Percentiles rank a stretch among this genome's conserved stretches.
Conservation (phyloP, 2,329 filamentous ascomycete genomes). For the Xylaria digitata region DNA sequence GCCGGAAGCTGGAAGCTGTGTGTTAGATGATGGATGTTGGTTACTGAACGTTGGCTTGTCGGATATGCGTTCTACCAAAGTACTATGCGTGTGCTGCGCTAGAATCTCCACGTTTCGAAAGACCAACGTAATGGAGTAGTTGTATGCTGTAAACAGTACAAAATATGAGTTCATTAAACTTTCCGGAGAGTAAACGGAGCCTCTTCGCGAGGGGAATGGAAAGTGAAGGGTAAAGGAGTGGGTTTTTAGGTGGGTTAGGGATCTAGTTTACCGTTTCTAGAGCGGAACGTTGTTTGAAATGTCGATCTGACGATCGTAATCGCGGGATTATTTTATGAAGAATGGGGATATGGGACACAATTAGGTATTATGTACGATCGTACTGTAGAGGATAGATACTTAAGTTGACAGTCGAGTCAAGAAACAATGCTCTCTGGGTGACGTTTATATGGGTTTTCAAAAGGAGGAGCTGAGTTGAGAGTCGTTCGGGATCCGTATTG, state of each 20-base stretch:
- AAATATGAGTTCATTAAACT: slow-evolving; percentile 25
- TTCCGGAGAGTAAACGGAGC: slow-evolving; percentile 13
- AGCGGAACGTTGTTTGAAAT: slow-evolving; percentile 37
- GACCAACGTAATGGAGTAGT: slow-evolving; percentile 25
- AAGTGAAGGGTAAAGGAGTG: slow-evolving; percentile 21
- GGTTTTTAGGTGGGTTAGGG: slow-evolving; percentile 23
- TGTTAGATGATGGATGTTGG: not conserved
- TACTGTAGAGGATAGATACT: no score
- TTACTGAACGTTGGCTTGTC: not conserved
- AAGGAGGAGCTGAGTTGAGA: slow-evolving; percentile 3
- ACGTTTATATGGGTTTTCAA: slow-evolving; percentile 12
- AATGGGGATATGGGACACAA: no score
- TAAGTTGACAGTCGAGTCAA: slow-evolving; percentile 23
- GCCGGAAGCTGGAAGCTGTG: not conserved
- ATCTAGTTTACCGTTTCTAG: slow-evolving; percentile 23
- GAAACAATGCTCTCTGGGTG: not conserved
- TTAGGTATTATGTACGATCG: no score
- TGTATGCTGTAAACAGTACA: not conserved
- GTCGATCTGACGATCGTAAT: slow-evolving; percentile 49
- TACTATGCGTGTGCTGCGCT: slow-evolving; percentile 9
- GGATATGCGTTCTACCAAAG: not conserved
- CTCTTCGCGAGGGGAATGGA: not conserved
- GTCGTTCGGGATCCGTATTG: slow-evolving; percentile 14
- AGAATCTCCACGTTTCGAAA: slow-evolving; percentile 16
- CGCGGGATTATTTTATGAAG: slow-evolving; percentile 25